Percentiles rank a stretch among this genome's conserved stretches.
Evolutionary conservation across 148 eudicot species (phyloP).

Genomic region (Vaccinium darrowii): DNA sequence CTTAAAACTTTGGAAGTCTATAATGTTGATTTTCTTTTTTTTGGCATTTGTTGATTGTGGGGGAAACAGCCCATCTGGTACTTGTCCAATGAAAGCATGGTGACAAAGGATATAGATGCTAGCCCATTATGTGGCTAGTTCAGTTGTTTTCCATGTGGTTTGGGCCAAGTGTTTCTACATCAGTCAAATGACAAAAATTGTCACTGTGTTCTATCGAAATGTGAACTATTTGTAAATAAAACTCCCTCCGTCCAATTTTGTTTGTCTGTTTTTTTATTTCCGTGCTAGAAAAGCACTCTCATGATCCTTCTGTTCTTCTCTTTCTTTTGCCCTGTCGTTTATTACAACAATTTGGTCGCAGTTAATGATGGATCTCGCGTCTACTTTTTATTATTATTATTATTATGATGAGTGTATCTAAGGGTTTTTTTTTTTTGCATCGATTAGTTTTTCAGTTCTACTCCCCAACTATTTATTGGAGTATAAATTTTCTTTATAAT

Average conservation of each 20-base stretch:
- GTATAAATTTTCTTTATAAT: no score
- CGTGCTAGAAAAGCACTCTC: background rate
- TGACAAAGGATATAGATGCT: background rate
- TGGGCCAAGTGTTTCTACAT: slow-evolving; percentile 5
- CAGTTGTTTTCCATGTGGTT: slow-evolving; percentile 16
- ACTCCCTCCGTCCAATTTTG: no score
- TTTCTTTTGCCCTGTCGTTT: background rate
- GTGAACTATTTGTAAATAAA: background rate
- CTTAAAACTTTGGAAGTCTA: background rate
- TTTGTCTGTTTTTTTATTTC: no score
- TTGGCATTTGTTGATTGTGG: background rate
- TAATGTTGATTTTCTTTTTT: background rate
- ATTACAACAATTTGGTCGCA: background rate
- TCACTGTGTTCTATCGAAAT: background rate
- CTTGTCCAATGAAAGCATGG: background rate
- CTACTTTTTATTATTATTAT: rapidly evolving
- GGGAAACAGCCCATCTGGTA: background rate
- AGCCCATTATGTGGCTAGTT: background rate
- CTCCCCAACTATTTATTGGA: background rate
- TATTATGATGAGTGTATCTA: background rate
- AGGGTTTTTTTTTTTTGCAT: background rate
- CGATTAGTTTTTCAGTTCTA: background rate
- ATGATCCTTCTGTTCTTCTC: background rate
- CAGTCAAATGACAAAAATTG: background rate
- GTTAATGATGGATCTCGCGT: background rate